Base-by-base conservation (phyloP, 805 yeast genomes). In the Candida qinlingensis region DNA sequence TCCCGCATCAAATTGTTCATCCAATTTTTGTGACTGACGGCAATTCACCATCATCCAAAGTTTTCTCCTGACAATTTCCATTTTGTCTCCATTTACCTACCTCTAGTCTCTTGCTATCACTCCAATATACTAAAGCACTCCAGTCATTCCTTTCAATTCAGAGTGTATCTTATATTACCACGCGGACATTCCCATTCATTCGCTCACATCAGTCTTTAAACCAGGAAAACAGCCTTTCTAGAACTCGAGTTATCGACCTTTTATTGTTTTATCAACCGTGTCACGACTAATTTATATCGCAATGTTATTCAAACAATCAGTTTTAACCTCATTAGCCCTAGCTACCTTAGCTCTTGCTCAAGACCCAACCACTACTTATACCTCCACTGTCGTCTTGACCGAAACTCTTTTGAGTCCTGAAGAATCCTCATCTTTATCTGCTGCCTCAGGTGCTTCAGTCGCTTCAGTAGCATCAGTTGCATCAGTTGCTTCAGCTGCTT, bases 381-480 rank as follows among this genome's bases (percentile, higher is more conserved):
- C 70, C 48, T 73, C 76, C 37, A 65, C 73, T 41, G 65, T 68
- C 42, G 63, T 70, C 48, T 51, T 62, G 37, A 61, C 70, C 19
- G 50, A 55, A 46, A 67, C 71, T 43, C 44, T 59, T 38, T 51
- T 59, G 44, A 57, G 54, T 19, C 61, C 64, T 37, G 60, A 61
- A 30, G 66, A 58, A 43, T 60, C 64, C 10, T 56, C 50, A 37
- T 41, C 44, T 7, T 40, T 28, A 11, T 33, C 49, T 8, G 39
- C 45, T 13, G 46, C 55, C 7, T 47, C 60, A 25, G 54, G 54
- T n/a, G 46, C 42, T 9, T 46, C 60, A 26, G 54, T 54, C 13
- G 59, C 66, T 9, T 61, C 67, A 31, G 62, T 56, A 36, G 56
- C 54, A 2, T 50, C 57, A n/a, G 55, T 38, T 5, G 50, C 51